These are phyloP conservation scores for Phylloporus sp. DNA, from an alignment of 768 basidiomycete genomes.

Conservation along the genomic window DNA sequence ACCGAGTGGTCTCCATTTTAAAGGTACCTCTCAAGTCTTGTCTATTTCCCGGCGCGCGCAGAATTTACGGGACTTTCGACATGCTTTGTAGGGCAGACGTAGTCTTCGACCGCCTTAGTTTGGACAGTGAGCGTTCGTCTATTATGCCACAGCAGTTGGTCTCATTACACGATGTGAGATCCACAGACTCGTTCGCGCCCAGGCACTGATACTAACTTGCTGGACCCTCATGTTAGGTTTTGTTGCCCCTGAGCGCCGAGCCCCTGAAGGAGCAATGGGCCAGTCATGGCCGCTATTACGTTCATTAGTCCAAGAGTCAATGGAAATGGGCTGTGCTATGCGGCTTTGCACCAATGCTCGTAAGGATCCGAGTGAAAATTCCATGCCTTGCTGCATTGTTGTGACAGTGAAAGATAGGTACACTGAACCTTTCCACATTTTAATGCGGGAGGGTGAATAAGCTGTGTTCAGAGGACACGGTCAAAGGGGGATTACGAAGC, in stretches of 20 bases:
- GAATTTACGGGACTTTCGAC: not conserved
- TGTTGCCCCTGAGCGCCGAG: not conserved
- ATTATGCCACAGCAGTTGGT: not conserved
- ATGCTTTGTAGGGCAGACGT: not conserved
- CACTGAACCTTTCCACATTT: not conserved
- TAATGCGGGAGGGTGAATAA: not conserved
- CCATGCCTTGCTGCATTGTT: not conserved
- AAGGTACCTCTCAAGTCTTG: not conserved
- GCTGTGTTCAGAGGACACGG: not conserved
- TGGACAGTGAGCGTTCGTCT: not conserved
- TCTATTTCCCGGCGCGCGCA: not conserved
- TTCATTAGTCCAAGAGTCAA: not conserved
- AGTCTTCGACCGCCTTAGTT: not conserved
- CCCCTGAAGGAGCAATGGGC: not conserved
- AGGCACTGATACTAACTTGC: not conserved
- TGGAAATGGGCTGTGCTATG: not conserved
- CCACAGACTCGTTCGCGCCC: not conserved
- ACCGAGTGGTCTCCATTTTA: not conserved
- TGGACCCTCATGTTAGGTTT: not conserved
- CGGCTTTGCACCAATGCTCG: too few species aligned
- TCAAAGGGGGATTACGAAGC: too few species aligned
- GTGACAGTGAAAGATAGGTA: not conserved
- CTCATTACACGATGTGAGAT: not conserved
- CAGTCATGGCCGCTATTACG: not conserved
- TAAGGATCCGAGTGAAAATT: not conserved